Conservation (phyloP, 805 yeast genomes). For the Saccharomyces cerevisiae region DNA sequence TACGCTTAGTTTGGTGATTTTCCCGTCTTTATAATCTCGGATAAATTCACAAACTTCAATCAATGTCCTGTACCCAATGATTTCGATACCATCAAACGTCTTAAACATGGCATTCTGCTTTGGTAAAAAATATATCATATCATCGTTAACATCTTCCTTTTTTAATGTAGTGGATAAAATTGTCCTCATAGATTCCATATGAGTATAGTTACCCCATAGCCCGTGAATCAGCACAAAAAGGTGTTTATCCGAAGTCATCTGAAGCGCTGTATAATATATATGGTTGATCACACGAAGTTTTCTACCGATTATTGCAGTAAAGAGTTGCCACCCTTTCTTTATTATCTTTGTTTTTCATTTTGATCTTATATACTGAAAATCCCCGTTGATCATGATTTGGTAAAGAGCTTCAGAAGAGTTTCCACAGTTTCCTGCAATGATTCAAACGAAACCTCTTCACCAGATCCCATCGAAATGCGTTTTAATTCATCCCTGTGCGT, state of each 20-base stretch:
- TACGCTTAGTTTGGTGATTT: slow-evolving; percentile 47
- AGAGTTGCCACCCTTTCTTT: neutral
- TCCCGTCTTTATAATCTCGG: slow-evolving; percentile 27
- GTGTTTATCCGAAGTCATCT: slow-evolving; percentile 33
- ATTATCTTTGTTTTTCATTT: neutral
- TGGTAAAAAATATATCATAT: slow-evolving; percentile 40
- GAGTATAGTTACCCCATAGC: slow-evolving; percentile 61
- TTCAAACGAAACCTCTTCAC: slow-evolving; percentile 23
- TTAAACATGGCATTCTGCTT: slow-evolving; percentile 57
- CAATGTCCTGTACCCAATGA: slow-evolving; percentile 62
- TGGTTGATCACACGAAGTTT: neutral
- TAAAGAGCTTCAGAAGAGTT: slow-evolving; percentile 28
- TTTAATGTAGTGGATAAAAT: slow-evolving; percentile 29
- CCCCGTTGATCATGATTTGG: slow-evolving; percentile 14
- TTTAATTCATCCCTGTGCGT: slow-evolving; percentile 27
- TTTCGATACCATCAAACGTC: slow-evolving; percentile 79
- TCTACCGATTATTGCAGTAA: neutral
- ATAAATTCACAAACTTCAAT: slow-evolving; percentile 50
- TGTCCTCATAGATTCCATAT: slow-evolving; percentile 42
- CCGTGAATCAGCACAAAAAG: slow-evolving; percentile 73
- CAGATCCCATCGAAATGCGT: slow-evolving; percentile 4
- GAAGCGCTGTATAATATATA: neutral
- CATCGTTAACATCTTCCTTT: slow-evolving; percentile 35
- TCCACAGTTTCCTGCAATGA: slow-evolving; percentile 32
- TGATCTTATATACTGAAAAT: neutral